A percentile compares a stretch with the other conserved stretches of the same genome.
phyloP scores from a whole-genome alignment of 2,329 filamentous ascomycete species.

The Eurotiales sp. region DNA sequence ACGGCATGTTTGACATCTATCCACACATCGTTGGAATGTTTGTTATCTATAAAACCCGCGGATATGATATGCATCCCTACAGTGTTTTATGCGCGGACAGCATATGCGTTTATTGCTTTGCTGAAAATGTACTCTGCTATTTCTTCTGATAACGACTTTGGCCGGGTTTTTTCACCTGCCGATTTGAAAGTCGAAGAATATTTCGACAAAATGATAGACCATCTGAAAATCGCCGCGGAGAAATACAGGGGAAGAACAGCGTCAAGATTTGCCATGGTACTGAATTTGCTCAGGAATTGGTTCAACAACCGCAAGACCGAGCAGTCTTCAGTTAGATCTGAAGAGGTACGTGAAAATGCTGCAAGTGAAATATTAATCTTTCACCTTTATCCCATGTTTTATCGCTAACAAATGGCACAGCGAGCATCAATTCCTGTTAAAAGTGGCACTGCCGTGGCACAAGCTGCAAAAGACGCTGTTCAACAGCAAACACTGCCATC shows the following conservation, averaged over 20 bases:
- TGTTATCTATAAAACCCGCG: constrained; percentile 57
- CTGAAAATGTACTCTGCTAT: constrained; percentile 72
- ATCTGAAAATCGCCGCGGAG: constrained; percentile 62
- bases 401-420: background rate
- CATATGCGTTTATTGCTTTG: constrained; percentile 67
- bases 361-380: no score
- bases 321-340: constrained; percentile 21
- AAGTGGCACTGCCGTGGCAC: background rate
- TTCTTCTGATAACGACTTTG: constrained; percentile 60
- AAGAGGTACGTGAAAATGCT: constrained; percentile 11
- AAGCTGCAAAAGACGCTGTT: background rate
- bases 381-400: background rate
- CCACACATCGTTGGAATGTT: constrained; percentile 63
- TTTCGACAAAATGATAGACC: constrained; percentile 65
- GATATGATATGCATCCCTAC: constrained; percentile 64
- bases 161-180: constrained; percentile 65
- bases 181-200: constrained; percentile 64
- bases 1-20: constrained; percentile 64
- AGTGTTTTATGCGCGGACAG: constrained; percentile 67
- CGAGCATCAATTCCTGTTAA: background rate
- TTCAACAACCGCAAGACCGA: constrained; percentile 50
- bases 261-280: constrained; percentile 66
- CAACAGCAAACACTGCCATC: background rate
- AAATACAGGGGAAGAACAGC: constrained; percentile 63
- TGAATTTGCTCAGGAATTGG: constrained; percentile 68